A percentile compares a stretch with the other conserved stretches of the same genome.
Evolutionary conservation across 768 basidiomycete species (phyloP).

Genomic region (Xerocomellus intermedius): DNA sequence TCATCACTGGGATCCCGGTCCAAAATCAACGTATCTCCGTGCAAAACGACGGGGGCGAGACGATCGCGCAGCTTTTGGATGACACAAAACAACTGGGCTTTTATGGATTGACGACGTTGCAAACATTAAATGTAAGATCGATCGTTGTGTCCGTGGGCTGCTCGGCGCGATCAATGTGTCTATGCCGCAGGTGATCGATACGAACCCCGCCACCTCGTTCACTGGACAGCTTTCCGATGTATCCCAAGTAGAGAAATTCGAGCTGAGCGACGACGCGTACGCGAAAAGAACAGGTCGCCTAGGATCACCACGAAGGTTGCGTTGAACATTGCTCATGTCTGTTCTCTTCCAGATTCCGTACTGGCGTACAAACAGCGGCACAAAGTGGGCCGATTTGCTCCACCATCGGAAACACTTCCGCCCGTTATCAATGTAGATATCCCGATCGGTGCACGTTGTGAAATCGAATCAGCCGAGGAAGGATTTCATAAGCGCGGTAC

Average conservation of each 20-base stretch:
- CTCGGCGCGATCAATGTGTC: neutral
- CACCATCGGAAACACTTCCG: conserved; percentile 38
- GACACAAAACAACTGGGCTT: conserved; percentile 67
- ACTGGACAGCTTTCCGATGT: conserved; percentile 86
- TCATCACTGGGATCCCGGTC: conserved; percentile 86
- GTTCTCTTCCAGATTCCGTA: conserved; percentile 65
- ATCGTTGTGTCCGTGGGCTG: neutral
- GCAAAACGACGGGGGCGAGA: conserved; percentile 51
- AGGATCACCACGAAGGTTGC: neutral
- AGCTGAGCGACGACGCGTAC: conserved; percentile 80
- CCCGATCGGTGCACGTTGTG: conserved; percentile 71
- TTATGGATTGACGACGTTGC: conserved; percentile 73
- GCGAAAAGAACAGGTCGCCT: conserved; percentile 70
- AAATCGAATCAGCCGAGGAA: conserved; percentile 71
- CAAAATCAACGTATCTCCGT: conserved; percentile 69
- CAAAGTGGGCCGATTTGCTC: conserved; percentile 87
- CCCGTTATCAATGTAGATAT: conserved; percentile 45
- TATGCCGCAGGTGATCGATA: conserved; percentile 61
- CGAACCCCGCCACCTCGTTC: conserved; percentile 69
- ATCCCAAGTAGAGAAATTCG: conserved; percentile 89
- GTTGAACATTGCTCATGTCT: conserved; percentile 2
- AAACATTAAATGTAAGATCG: conserved; percentile 70
- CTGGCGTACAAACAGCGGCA: conserved; percentile 84
- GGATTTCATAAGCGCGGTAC: conserved; percentile 77
- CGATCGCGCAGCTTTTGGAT: conserved; percentile 59